Base-by-base conservation (phyloP, 2,329 filamentous ascomycete genomes). In the Coccinonectria pachysandricola region DNA sequence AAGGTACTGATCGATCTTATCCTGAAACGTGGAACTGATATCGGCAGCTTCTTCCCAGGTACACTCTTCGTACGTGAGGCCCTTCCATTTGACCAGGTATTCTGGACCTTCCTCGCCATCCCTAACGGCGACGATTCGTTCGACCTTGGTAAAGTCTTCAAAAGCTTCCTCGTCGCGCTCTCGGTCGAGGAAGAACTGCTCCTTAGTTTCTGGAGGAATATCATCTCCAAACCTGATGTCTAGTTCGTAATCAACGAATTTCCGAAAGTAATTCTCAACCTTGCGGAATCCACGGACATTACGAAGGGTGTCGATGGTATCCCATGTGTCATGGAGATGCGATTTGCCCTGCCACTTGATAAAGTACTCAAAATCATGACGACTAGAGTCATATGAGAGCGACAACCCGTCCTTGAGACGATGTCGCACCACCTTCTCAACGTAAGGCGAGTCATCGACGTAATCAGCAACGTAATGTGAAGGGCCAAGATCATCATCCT, bases 311-410 rank as follows among this genome's bases (percentile, higher is more conserved):
- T 83, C 76, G 32, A 79, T 78, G 0, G 76, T 78, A 55, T 96
- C 87, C 88, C 91, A 98, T 0, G 86, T 93, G 30, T 92, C 83
- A 60, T 98, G 91, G 43, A 93, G 78, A 52, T 98, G 86, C 8
- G 91, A 93, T 56, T 86, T 84, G 40, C 79, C 84, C 56, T 95
- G 84, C 91, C 92, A 98, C 61, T 98, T 98, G 56, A 98, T 86
- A 56, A 79, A 72, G 43, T 68, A 98, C 48, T 96, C 85, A 44
- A 91, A 95, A 49, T 95, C 83, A 27, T 86, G 73, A 41, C 69
- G 66, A 13, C 56, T 64, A 2, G 66, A 52, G 24, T 83, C 76
- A 29, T 63, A 61, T 9, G 65, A 57, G 31, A 74, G 53, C 35
- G 71, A 72, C 23, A 70, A 57, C 10, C 69, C 83, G 17, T 84